phyloP scores from a whole-genome alignment of 2,329 filamentous ascomycete species.

The Onygena corvina region DNA sequence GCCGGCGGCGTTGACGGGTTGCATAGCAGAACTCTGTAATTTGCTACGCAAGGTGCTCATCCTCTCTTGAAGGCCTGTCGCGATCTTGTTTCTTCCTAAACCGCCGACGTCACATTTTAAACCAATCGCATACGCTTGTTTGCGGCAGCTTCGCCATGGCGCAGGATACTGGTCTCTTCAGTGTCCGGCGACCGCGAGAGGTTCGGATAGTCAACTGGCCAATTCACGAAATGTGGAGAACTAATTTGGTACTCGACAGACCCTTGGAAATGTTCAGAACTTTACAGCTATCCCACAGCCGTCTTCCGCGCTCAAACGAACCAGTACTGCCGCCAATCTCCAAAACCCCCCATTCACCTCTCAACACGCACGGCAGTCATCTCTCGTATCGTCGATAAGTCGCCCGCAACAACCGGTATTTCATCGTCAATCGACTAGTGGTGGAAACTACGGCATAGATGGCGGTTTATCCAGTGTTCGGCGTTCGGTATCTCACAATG shows the following conservation, averaged over 20 bases:
- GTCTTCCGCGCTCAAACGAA: slow-evolving; percentile 85
- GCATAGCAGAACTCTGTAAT: too few relatives aligned
- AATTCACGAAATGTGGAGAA: not conserved
- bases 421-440: slow-evolving; percentile 61
- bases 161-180: slow-evolving; percentile 79
- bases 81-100: not conserved
- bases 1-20: too few relatives aligned
- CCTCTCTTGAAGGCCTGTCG: too few relatives aligned
- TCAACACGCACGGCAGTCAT: slow-evolving; percentile 69
- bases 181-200: slow-evolving; percentile 82
- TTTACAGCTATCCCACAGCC: slow-evolving; percentile 83
- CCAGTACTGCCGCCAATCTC: slow-evolving; percentile 61
- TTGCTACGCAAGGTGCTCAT: too few relatives aligned
- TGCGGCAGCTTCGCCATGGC: slow-evolving; percentile 47
- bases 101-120: not conserved
- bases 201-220: slow-evolving; percentile 39
- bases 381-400: slow-evolving; percentile 73
- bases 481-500: slow-evolving; percentile 61
- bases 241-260: slow-evolving; percentile 36
- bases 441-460: slow-evolving; percentile 66
- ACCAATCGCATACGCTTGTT: not conserved
- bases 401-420: slow-evolving; percentile 81
- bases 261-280: slow-evolving; percentile 69
- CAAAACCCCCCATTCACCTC: slow-evolving; percentile 52
- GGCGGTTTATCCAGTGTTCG: slow-evolving; percentile 72